Evolutionary conservation across 768 basidiomycete genomes (phyloP).

Genomic region (Candolleomyces efflorescens): DNA sequence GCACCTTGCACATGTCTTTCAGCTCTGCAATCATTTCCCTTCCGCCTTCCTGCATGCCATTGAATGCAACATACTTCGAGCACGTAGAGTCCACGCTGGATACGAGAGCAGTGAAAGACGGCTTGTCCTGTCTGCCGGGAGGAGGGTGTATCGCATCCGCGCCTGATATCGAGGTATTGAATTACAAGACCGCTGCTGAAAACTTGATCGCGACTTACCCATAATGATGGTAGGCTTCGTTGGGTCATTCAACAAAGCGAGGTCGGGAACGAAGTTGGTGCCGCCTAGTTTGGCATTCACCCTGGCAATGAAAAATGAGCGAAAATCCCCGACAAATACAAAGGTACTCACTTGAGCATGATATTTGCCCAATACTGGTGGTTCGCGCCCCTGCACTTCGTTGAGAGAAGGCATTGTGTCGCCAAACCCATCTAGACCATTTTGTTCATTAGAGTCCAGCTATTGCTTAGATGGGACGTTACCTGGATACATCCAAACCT

Average conservation of each 20-base stretch:
- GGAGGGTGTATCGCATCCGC: slow-evolving; percentile 84
- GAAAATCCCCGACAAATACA: too few relatives aligned
- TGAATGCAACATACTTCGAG: slow-evolving; percentile 66
- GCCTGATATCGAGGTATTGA: slow-evolving; percentile 37
- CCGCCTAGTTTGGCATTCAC: slow-evolving; percentile 85
- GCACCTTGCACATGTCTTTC: slow-evolving; percentile 3
- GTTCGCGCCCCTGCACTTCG: slow-evolving; percentile 63
- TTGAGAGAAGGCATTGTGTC: slow-evolving; percentile 71
- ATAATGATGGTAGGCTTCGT: slow-evolving; percentile 76
- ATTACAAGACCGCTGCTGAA: background rate
- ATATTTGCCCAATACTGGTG: slow-evolving; percentile 81
- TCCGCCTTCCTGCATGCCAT: slow-evolving; percentile 61
- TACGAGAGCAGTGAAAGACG: slow-evolving; percentile 79
- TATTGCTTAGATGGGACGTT: background rate
- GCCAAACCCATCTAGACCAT: slow-evolving; percentile 58
- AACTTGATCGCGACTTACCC: slow-evolving; percentile 37
- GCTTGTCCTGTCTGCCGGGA: slow-evolving; percentile 72
- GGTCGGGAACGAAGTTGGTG: slow-evolving; percentile 67
- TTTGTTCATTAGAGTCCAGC: slow-evolving; percentile 1
- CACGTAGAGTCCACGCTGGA: slow-evolving; percentile 74
- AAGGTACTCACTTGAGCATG: slow-evolving; percentile 57
- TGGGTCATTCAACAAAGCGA: slow-evolving; percentile 47
- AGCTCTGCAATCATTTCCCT: slow-evolving; percentile 61
- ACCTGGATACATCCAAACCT: slow-evolving; percentile 9
- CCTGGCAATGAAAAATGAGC: slow-evolving; percentile 28